A percentile compares a stretch with the other conserved stretches of the same genome.
Conservation (phyloP, 2,329 filamentous ascomycete species). For the Fusarium mundagurra region DNA sequence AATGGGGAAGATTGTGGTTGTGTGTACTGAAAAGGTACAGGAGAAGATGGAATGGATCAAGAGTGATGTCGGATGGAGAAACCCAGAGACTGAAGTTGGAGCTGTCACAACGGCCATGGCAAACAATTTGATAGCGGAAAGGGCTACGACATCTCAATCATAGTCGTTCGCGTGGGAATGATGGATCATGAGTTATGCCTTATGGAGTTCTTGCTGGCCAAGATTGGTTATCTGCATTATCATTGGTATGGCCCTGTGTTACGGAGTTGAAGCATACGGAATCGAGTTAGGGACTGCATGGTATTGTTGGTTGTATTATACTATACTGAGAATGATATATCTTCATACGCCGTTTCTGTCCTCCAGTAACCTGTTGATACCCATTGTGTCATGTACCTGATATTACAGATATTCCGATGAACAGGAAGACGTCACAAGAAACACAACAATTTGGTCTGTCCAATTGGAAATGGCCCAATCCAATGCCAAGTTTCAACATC, state of each 20-base stretch:
- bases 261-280: background rate
- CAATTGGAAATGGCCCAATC: background rate
- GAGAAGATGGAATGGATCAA: constrained; percentile 43
- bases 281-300: background rate
- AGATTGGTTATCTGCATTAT: background rate
- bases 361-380: background rate
- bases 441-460: background rate
- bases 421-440: background rate
- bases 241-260: background rate
- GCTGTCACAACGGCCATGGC: background rate
- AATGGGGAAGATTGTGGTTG: constrained; percentile 27
- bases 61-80: constrained; percentile 30
- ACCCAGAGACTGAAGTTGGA: background rate
- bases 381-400: background rate
- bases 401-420: background rate
- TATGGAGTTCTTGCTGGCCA: background rate
- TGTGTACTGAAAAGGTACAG: constrained; percentile 40
- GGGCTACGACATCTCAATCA: background rate
- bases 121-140: background rate
- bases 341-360: background rate
- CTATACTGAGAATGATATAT: background rate
- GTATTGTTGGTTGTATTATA: background rate
- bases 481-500: background rate
- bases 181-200: background rate
- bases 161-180: background rate